These are phyloP conservation scores for Trichocomaceae sp. DNA, from an alignment of 2,329 filamentous ascomycete species.

Conservation along the genomic window DNA sequence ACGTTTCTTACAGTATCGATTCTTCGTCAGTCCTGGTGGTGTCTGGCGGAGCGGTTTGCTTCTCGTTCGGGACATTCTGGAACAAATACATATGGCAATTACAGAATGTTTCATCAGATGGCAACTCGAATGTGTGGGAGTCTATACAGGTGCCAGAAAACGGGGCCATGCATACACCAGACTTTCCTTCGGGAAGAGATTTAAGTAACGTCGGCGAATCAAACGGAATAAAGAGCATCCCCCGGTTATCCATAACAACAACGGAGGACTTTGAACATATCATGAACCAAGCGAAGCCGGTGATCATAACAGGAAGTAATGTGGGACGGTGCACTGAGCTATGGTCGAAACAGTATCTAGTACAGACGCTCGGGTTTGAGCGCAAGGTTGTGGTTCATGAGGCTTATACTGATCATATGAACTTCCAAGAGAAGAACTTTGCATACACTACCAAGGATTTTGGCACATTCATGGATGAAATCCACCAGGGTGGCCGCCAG, in stretches of 20 bases:
- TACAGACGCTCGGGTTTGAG: constrained; percentile 53
- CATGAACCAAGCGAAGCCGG: constrained; percentile 53
- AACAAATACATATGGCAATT: constrained; percentile 56
- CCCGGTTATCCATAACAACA: constrained; percentile 48
- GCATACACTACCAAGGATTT: constrained; percentile 64
- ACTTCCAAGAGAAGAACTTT: constrained; percentile 80
- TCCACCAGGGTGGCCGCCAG: constrained; percentile 54
- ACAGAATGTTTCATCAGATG: constrained; percentile 22
- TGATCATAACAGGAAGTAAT: constrained; percentile 58
- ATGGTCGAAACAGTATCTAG: constrained; percentile 66
- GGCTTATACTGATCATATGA: constrained; percentile 60
- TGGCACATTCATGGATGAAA: constrained; percentile 57
- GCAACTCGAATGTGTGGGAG: constrained; percentile 27
- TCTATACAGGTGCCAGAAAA: constrained; percentile 20
- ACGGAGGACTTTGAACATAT: constrained; percentile 55
- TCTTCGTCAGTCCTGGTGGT: constrained; percentile 53
- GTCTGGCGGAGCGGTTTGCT: constrained; percentile 80
- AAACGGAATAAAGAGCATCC: constrained; percentile 33
- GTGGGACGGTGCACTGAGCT: constrained; percentile 60
- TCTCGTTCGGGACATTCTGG: constrained; percentile 85
- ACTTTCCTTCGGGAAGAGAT: constrained; percentile 4
- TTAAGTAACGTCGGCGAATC: constrained; percentile 15
- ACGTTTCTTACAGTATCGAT: constrained; percentile 48
- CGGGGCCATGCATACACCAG: constrained; percentile 12
- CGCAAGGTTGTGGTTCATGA: constrained; percentile 69